Evolutionary conservation across 495 filamentous ascomycete genomes (phyloP), one percentile per base, ranked within the genome.

Genomic region (Darksidea phi): DNA sequence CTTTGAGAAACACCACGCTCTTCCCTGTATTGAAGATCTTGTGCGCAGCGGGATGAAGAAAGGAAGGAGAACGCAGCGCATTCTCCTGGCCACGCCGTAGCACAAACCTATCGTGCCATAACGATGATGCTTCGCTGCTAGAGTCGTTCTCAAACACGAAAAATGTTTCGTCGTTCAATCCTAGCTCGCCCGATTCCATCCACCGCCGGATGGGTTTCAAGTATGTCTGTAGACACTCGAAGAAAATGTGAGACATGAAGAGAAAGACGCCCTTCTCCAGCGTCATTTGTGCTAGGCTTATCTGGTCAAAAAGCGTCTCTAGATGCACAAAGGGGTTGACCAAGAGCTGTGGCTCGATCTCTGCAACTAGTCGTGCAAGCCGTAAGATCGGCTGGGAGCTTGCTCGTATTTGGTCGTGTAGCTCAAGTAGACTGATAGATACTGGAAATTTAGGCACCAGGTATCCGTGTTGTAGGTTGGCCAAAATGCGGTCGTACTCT

Each of bases 1-100:
- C 81, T 32, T 85, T 86, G 18, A 96, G 73, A 49, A 97, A 88
- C 1, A 94, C 84, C 60, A 91, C 86, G 66, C 86, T 94, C 70
- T 97, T 96, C 0, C 94, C 93, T 4, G 89, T 86, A 0, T 84
- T 90, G 57, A 96, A 90, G 23, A 96, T 88, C 59, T 83, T 88
- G 12, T 76, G 71, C 1, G 83, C 83, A 1, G 84, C 80, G 1
- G 84, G 77, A 38, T 84, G 82, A 6, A 97, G 77, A 57, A 96
- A 96, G 5, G 73, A 79, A 0, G 92, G 93, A 10, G 86, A 83
- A 65, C 86, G 83, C 1, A 88, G 71, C 0, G 69, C 67, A 25
- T 82, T 82, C 23, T 66, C 55, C 23, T 82, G 72, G 17, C 83
- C 82, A 7, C 72, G 74, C 6, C 80, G 78, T 1, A 96, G 73